phyloP scores from a whole-genome alignment of 371 early-diverging fungal genomes.

The Saksenaea oblongispora region DNA sequence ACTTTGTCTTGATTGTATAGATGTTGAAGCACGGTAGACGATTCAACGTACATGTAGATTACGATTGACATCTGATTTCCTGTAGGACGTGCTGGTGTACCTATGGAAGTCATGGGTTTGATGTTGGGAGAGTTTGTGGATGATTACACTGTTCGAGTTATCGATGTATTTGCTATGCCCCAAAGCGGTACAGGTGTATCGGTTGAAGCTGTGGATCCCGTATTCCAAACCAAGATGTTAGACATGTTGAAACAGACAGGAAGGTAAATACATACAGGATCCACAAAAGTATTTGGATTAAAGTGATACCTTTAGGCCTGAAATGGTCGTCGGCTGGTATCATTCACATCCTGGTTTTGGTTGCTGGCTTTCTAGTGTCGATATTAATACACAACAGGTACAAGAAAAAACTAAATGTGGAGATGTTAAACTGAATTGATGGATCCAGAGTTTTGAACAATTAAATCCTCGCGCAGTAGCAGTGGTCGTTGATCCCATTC shows the following conservation, averaged over 20 bases:
- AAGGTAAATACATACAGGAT: slow-evolving; percentile 53
- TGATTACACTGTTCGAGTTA: slow-evolving; percentile 99
- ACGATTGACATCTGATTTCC: background rate
- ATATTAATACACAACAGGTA: slow-evolving; percentile 99
- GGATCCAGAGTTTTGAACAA: slow-evolving; percentile 87
- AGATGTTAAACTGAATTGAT: background rate
- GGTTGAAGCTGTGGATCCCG: slow-evolving; percentile 99
- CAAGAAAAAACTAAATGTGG: background rate
- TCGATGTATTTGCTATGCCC: slow-evolving; percentile 99
- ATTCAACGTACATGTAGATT: background rate
- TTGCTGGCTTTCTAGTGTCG: slow-evolving; percentile 99
- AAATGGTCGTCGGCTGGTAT: slow-evolving; percentile 99
- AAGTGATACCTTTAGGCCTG: slow-evolving; percentile 66
- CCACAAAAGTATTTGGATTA: background rate
- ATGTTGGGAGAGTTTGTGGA: slow-evolving; percentile 99
- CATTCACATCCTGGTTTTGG: slow-evolving; percentile 99
- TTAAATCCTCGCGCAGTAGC: slow-evolving; percentile 98
- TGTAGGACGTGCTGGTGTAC: slow-evolving; percentile 98
- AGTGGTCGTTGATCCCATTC: slow-evolving; percentile 99
- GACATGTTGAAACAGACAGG: slow-evolving; percentile 99
- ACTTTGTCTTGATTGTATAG: slow-evolving; percentile 36
- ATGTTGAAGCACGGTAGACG: slow-evolving; percentile 88
- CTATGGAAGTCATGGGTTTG: slow-evolving; percentile 99
- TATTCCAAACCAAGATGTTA: slow-evolving; percentile 99
- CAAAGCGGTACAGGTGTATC: slow-evolving; percentile 99